A percentile compares a stretch with the other conserved stretches of the same genome.
These are phyloP conservation scores for Physocladia obscura DNA, from an alignment of 192 early-diverging fungal genomes.

Conservation along the genomic window DNA sequence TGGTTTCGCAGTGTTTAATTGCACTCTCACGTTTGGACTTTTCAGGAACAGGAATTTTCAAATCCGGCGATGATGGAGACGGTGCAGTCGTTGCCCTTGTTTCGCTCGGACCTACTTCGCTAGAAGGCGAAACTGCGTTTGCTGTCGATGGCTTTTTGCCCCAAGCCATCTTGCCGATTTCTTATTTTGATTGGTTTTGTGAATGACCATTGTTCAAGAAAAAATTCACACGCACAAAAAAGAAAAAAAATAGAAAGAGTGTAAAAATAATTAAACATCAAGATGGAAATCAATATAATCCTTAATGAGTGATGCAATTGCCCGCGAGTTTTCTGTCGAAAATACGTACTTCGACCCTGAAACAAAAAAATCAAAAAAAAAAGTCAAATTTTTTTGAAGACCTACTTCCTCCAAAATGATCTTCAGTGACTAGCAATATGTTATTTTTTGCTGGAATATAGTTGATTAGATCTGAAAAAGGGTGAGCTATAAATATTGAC, in stretches of 20 bases:
- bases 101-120: neutral
- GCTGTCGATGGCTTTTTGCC: conserved; percentile 3
- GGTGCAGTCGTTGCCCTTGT: neutral
- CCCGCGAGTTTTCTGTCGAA: conserved; percentile 37
- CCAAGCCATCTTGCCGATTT: conserved; percentile 13
- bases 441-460: conserved; percentile 46
- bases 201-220: neutral
- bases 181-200: neutral
- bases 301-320: conserved; percentile 43
- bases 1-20: conserved; percentile 16
- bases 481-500: conserved; percentile 39
- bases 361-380: neutral
- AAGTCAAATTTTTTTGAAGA: neutral
- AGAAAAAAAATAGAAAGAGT: neutral
- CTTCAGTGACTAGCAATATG: conserved; percentile 44
- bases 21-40: neutral
- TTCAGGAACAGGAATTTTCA: neutral
- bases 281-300: conserved; percentile 44
- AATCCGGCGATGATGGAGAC: neutral
- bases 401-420: conserved; percentile 33
- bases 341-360: conserved; percentile 51
- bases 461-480: conserved; percentile 39
- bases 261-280: neutral
- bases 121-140: neutral
- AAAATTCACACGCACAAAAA: neutral